These are phyloP conservation scores for Tilletia indica DNA, from an alignment of 1,284 basidiomycete genomes.

Conservation along the genomic window DNA sequence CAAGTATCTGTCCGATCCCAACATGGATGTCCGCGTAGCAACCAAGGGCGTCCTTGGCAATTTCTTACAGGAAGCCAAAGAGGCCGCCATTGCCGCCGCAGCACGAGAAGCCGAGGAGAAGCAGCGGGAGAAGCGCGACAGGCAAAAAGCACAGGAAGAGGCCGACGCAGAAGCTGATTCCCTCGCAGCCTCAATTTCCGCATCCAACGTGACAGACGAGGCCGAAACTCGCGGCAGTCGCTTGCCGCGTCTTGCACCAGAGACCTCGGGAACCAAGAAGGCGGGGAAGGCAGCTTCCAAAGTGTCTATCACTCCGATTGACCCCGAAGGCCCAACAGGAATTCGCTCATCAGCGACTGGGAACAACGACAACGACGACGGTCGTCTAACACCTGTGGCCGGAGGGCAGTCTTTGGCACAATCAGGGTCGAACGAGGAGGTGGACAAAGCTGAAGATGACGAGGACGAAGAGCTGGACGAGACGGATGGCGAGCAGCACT, in stretches of 20 bases:
- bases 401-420: constrained; percentile 22
- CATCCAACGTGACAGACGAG: background rate
- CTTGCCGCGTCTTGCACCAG: background rate
- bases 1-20: constrained; percentile 92
- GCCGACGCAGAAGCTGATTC: background rate
- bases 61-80: constrained; percentile 78
- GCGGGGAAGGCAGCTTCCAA: too few relatives aligned
- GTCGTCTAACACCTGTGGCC: constrained; percentile 3
- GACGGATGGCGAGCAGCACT: constrained; percentile 53
- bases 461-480: constrained; percentile 28
- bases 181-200: background rate
- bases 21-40: constrained; percentile 85
- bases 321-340: too few relatives aligned
- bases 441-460: constrained; percentile 57
- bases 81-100: constrained; percentile 15
- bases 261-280: too few relatives aligned
- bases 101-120: constrained; percentile 17
- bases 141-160: constrained; percentile 14
- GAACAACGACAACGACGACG: constrained; percentile 12
- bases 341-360: background rate
- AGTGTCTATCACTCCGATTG: too few relatives aligned
- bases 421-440: constrained; percentile 21
- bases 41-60: constrained; percentile 89
- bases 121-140: constrained; percentile 19
- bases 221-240: background rate